These are phyloP conservation scores for Austroboletus sp. DNA, from an alignment of 1,284 basidiomycete species.

Conservation along the genomic window DNA sequence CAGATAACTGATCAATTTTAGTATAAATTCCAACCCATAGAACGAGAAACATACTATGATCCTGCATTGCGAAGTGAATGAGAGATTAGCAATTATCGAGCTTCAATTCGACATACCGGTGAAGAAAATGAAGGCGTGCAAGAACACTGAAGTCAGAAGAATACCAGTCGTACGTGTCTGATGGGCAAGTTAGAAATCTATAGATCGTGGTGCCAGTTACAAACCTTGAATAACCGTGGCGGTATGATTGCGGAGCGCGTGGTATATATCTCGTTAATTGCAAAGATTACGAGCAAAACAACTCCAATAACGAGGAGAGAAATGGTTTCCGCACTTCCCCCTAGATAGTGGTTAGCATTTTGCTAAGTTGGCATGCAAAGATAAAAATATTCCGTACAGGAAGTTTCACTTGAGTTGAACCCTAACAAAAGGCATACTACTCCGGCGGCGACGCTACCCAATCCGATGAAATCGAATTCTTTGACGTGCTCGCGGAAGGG, in stretches of 20 bases:
- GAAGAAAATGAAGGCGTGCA: constrained; percentile 41
- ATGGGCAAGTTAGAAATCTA: constrained; percentile 1
- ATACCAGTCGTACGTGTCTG: constrained; percentile 41
- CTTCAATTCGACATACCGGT: constrained; percentile 11
- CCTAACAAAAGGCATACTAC: constrained; percentile 44
- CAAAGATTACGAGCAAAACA: constrained; percentile 35
- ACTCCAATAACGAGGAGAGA: constrained; percentile 45
- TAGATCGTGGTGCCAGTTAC: not conserved
- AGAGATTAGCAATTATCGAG: not conserved
- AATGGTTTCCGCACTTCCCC: constrained; percentile 38
- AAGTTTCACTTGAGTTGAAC: constrained; percentile 29
- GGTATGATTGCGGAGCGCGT: constrained; percentile 50
- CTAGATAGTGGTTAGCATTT: constrained; percentile 12
- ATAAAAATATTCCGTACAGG: constrained; percentile 16
- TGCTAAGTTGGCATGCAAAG: not conserved
- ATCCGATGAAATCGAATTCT: constrained; percentile 47
- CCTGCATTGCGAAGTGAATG: constrained; percentile 4
- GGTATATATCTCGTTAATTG: constrained; percentile 43
- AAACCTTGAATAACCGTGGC: constrained; percentile 39
- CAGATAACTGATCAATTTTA: constrained; percentile 23
- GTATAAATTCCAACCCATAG: not conserved
- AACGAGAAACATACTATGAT: constrained; percentile 21
- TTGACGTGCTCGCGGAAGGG: constrained; percentile 30
- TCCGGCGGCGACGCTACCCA: constrained; percentile 40
- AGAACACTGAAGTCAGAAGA: constrained; percentile 35